A percentile compares a stretch with the other conserved stretches of the same genome.
Evolutionary conservation across 1,284 basidiomycete species (phyloP).

Genomic region (Paramarasmius palmivorus): DNA sequence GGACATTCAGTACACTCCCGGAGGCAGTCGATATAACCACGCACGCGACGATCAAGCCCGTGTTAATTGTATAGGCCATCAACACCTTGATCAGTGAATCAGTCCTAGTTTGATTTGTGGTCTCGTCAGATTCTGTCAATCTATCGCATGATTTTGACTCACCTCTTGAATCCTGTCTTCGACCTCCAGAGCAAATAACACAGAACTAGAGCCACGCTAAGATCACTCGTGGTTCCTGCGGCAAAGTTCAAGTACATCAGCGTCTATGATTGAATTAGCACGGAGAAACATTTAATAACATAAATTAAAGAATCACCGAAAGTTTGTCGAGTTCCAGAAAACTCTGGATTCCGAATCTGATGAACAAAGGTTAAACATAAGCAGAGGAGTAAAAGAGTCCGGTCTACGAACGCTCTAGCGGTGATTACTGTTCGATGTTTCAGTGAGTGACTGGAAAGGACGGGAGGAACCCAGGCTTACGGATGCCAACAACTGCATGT

Average conservation of each 20-base stretch:
- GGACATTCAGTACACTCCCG: not conserved
- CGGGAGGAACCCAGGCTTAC: conserved; percentile 22
- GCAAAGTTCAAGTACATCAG: conserved; percentile 44
- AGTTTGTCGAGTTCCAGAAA: conserved; percentile 34
- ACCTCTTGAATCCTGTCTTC: conserved; percentile 44
- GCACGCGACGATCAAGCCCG: conserved; percentile 52
- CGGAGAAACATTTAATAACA: no score
- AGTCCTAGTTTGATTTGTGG: conserved; percentile 31
- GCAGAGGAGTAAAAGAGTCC: not conserved
- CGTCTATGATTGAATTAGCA: no score
- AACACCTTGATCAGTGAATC: conserved; percentile 42
- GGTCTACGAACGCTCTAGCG: conserved; percentile 37
- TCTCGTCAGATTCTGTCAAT: not conserved
- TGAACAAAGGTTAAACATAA: conserved; percentile 3
- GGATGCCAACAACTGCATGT: conserved; percentile 35
- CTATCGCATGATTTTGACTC: not conserved
- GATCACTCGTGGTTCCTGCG: conserved; percentile 39
- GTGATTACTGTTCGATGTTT: conserved; percentile 38
- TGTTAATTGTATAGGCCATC: conserved; percentile 47
- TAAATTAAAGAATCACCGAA: conserved; percentile 35
- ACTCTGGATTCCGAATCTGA: conserved; percentile 34
- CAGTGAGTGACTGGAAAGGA: not conserved
- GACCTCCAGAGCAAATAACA: conserved; percentile 40
- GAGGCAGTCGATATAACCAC: conserved; percentile 22
- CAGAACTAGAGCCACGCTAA: conserved; percentile 42